These are phyloP conservation scores for Orbilia quercus DNA, from an alignment of 2,329 filamentous ascomycete genomes.

Conservation along the genomic window DNA sequence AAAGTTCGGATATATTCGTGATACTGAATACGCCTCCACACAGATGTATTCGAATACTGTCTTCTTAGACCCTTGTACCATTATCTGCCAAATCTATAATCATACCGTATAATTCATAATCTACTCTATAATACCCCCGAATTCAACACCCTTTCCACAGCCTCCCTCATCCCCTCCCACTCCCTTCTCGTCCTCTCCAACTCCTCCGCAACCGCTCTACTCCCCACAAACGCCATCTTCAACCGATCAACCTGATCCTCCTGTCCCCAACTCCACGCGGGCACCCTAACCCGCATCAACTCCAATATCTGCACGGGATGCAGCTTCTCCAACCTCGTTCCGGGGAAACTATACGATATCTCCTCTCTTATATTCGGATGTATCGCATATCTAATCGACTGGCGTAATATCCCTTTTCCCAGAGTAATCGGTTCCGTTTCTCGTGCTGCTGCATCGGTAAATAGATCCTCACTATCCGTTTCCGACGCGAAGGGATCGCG, in stretches of 20 bases:
- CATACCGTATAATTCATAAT: not conserved
- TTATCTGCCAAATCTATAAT: not conserved
- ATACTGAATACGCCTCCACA: too few relatives aligned
- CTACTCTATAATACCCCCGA: not conserved
- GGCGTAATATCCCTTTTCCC: constrained; percentile 1
- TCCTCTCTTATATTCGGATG: constrained; percentile 29
- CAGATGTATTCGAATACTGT: too few relatives aligned
- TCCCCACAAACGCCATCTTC: constrained; percentile 7
- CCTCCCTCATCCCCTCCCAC: constrained; percentile 37
- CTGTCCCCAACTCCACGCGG: constrained; percentile 38
- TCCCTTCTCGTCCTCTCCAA: constrained; percentile 21
- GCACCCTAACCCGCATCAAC: constrained; percentile 23
- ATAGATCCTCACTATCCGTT: constrained; percentile 4
- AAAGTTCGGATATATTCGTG: too few relatives aligned
- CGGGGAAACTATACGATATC: constrained; percentile 29
- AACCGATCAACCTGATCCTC: constrained; percentile 31
- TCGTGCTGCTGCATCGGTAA: not conserved
- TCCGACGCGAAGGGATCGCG: not conserved
- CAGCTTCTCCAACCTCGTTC: constrained; percentile 14
- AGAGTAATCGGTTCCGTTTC: not conserved
- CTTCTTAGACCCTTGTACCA: too few relatives aligned
- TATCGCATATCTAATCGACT: constrained; percentile 9
- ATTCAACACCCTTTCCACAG: constrained; percentile 4
- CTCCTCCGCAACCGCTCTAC: not conserved
- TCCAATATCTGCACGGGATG: constrained; percentile 45